Conservation (phyloP, 495 filamentous ascomycete genomes). For the Cetradonia linearis region DNA sequence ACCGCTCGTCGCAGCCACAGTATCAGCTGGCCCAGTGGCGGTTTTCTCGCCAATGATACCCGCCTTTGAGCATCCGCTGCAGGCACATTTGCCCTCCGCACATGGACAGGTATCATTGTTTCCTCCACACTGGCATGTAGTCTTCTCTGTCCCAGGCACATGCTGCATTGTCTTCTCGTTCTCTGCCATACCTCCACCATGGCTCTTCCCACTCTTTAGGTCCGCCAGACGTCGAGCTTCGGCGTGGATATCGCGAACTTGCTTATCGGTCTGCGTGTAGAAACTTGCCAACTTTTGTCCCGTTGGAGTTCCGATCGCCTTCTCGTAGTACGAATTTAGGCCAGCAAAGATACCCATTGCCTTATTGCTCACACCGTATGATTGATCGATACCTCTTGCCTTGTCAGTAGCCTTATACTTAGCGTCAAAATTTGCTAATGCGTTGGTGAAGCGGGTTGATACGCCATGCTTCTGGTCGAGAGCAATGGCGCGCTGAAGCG, state of each 20-base stretch:
- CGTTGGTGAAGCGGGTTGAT: conserved; percentile 60
- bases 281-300: conserved; percentile 78
- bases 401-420: conserved; percentile 73
- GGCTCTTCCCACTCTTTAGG: conserved; percentile 61
- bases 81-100: conserved; percentile 26
- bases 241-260: conserved; percentile 82
- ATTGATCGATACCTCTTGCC: conserved; percentile 63
- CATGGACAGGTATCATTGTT: conserved; percentile 25
- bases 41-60: conserved; percentile 22
- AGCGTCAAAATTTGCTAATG: conserved; percentile 64
- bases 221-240: conserved; percentile 83
- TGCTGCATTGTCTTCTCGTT: conserved; percentile 23
- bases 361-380: conserved; percentile 60
- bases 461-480: conserved; percentile 89
- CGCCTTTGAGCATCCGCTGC: conserved; percentile 23
- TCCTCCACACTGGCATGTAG: conserved; percentile 25
- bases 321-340: conserved; percentile 78
- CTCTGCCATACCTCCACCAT: conserved; percentile 32
- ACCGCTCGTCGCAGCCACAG: conserved; percentile 19
- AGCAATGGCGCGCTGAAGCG: conserved; percentile 72
- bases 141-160: conserved; percentile 25
- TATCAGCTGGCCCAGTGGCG: conserved; percentile 25
- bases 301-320: conserved; percentile 72
- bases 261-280: conserved; percentile 69
- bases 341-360: conserved; percentile 55